These are phyloP conservation scores for Aspergillus sojae DNA, from an alignment of 2,329 filamentous ascomycete species.

Conservation along the genomic window DNA sequence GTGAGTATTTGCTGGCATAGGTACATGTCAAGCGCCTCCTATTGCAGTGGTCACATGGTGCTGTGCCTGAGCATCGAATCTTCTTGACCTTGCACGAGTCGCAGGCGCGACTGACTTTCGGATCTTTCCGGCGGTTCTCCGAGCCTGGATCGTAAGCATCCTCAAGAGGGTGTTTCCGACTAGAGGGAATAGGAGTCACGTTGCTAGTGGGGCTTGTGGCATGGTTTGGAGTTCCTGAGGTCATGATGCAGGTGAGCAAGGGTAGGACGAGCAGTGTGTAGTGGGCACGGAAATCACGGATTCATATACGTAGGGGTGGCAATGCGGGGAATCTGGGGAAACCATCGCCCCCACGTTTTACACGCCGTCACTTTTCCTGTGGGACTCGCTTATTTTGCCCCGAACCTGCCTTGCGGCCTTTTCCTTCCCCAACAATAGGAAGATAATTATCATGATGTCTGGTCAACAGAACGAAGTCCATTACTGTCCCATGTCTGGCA, in stretches of 20 bases:
- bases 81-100: slow-evolving; percentile 46
- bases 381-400: slow-evolving; percentile 14
- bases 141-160: neutral
- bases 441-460: no score
- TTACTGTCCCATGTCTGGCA: no score
- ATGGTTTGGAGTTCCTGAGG: neutral
- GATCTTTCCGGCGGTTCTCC: slow-evolving; percentile 23
- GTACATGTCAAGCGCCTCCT: slow-evolving; percentile 13
- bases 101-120: slow-evolving; percentile 23
- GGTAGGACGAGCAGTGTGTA: neutral
- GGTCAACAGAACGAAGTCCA: no score
- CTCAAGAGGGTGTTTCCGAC: neutral
- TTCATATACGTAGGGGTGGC: neutral
- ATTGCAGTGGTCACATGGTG: slow-evolving; percentile 45
- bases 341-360: neutral
- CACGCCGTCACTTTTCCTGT: neutral
- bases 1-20: slow-evolving; percentile 17
- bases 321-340: neutral
- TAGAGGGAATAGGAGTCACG: neutral
- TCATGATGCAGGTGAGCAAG: neutral
- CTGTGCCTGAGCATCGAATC: slow-evolving; percentile 58
- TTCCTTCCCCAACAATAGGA: no score
- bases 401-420: no score
- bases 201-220: neutral
- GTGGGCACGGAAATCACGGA: neutral